Evolutionary conservation across 345 rosid species (phyloP).

Genomic region (Aegle marmelos): DNA sequence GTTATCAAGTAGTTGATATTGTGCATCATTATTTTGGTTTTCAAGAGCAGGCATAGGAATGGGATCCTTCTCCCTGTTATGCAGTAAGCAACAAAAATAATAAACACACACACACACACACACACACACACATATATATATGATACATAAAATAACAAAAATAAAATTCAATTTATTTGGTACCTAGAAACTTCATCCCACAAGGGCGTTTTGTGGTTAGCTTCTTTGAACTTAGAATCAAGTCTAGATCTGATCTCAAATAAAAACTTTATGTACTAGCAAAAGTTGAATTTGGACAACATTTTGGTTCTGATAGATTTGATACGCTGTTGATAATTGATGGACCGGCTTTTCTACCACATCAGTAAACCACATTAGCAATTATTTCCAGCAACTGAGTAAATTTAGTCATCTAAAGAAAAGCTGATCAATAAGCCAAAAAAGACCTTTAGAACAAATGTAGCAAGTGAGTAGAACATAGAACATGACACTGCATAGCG

Average conservation of each 20-base stretch:
- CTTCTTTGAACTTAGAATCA: conserved; percentile 66
- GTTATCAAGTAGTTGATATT: conserved; percentile 26
- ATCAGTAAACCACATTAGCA: background rate
- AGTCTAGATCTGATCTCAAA: conserved; percentile 70
- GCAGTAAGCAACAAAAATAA: background rate
- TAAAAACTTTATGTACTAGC: conserved; percentile 32
- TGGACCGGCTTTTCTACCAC: background rate
- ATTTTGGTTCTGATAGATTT: background rate
- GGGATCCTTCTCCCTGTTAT: conserved; percentile 26
- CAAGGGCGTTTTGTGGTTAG: conserved; percentile 66
- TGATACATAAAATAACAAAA: conserved; percentile 8
- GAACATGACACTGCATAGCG: conserved; percentile 36
- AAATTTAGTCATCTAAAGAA: background rate
- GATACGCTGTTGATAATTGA: conserved; percentile 49
- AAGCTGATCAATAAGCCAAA: background rate
- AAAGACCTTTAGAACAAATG: conserved; percentile 50
- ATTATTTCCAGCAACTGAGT: background rate
- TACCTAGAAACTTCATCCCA: conserved; percentile 76
- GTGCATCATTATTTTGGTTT: conserved; percentile 7
- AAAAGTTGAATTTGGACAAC: background rate
- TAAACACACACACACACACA: too few relatives aligned
- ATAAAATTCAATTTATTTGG: background rate
- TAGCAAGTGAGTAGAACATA: conserved; percentile 37
- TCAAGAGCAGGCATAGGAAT: background rate
- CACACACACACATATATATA: background rate